Percentiles rank a stretch among this genome's conserved stretches.
phyloP scores from a whole-genome alignment of 805 yeast species.

The Ogataea trehalophila region DNA sequence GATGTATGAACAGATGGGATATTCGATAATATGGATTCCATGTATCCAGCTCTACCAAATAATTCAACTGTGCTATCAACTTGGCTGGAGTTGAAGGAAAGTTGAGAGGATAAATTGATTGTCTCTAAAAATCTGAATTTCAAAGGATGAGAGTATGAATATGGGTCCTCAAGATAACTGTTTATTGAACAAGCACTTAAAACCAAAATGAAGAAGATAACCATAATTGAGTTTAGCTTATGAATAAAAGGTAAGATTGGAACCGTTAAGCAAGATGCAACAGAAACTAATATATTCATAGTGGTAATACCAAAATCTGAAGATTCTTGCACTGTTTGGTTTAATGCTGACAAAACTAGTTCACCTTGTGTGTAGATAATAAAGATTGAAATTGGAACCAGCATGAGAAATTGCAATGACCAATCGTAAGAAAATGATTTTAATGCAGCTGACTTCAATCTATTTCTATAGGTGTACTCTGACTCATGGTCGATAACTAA shows the following conservation, averaged over 20 bases:
- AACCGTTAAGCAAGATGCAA: constrained; percentile 35
- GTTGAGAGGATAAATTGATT: constrained; percentile 20
- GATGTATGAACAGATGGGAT: constrained; percentile 56
- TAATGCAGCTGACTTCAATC: constrained; percentile 27
- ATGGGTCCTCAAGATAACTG: constrained; percentile 48
- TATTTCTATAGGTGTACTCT: constrained; percentile 21
- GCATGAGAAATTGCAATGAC: constrained; percentile 64
- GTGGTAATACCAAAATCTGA: constrained; percentile 36
- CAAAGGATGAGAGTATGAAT: constrained; percentile 56
- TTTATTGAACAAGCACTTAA: constrained; percentile 35
- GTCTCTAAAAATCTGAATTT: constrained; percentile 68
- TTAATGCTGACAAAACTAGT: constrained; percentile 56
- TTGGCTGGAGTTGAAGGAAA: constrained; percentile 34
- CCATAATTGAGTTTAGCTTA: constrained; percentile 53
- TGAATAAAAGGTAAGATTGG: constrained; percentile 68
- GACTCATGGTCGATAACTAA: constrained; percentile 26
- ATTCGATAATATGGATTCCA: constrained; percentile 45
- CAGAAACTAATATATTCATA: constrained; percentile 29
- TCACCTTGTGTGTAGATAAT: constrained; percentile 52
- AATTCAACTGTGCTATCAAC: constrained; percentile 35
- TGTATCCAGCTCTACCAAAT: constrained; percentile 46
- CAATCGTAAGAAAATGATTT: constrained; percentile 68
- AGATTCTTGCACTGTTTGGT: constrained; percentile 71
- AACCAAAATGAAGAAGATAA: constrained; percentile 37
- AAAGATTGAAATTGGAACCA: constrained; percentile 61